These are phyloP conservation scores for Trichoderma pleuroti DNA, from an alignment of 2,329 filamentous ascomycete species.

Conservation along the genomic window DNA sequence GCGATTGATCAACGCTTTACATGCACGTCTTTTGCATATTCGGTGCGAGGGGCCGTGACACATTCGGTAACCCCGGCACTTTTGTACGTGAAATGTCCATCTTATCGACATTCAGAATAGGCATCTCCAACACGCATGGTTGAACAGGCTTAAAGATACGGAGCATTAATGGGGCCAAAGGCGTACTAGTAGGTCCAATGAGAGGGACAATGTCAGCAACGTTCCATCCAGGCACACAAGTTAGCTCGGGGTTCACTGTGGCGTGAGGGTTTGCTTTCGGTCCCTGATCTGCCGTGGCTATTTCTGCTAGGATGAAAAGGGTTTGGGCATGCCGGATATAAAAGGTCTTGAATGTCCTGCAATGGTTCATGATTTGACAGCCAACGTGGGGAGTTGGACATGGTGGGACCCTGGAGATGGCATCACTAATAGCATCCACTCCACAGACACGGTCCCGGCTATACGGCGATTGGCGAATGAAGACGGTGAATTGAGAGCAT, in stretches of 20 bases:
- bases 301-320: neutral
- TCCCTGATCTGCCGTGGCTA: conserved; percentile 1
- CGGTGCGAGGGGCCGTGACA: neutral
- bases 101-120: neutral
- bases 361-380: neutral
- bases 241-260: neutral
- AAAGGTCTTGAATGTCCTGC: neutral
- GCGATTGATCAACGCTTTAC: neutral
- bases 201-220: neutral
- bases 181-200: neutral
- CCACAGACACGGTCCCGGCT: neutral
- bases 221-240: neutral
- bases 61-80: neutral
- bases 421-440: neutral
- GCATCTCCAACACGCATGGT: neutral
- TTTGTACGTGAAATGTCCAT: neutral
- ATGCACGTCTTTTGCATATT: neutral
- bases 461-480: neutral
- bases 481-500: neutral
- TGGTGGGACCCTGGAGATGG: neutral
- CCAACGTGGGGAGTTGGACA: neutral
- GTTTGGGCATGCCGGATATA: neutral
- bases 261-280: neutral
- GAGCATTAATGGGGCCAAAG: neutral
- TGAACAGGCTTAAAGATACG: neutral